phyloP scores from a whole-genome alignment of 495 filamentous ascomycete genomes.

The Daldinia caldariorum region DNA sequence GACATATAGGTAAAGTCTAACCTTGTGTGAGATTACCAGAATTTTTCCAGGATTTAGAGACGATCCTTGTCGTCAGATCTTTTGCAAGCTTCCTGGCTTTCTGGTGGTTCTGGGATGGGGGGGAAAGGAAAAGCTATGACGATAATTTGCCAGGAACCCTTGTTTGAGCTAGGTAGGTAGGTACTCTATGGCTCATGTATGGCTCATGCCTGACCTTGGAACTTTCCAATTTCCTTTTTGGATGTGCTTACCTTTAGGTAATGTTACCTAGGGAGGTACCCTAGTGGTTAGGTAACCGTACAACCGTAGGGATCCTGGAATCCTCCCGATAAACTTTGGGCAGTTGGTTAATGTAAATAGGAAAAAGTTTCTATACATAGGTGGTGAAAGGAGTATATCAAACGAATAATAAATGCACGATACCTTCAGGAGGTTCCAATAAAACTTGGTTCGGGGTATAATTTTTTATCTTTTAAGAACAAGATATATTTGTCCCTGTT shows the following conservation, averaged over 20 bases:
- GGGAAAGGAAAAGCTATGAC: slow-evolving; percentile 42
- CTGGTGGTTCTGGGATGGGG: not conserved
- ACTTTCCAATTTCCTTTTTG: slow-evolving; percentile 38
- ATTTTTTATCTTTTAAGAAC: not conserved
- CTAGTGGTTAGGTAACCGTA: not conserved
- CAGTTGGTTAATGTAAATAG: slow-evolving; percentile 13
- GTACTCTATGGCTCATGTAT: slow-evolving; percentile 7
- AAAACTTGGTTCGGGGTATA: not conserved
- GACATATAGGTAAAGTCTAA: slow-evolving; percentile 15
- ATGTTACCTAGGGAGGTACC: not conserved
- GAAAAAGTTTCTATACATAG: not conserved
- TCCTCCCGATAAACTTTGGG: slow-evolving; percentile 13
- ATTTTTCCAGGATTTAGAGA: slow-evolving; percentile 38
- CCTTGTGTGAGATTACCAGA: slow-evolving; percentile 35
- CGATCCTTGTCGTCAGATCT: slow-evolving; percentile 29
- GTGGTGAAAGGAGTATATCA: not conserved
- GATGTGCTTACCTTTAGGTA: slow-evolving; percentile 15
- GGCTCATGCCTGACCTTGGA: no score
- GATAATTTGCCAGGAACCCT: slow-evolving; percentile 33
- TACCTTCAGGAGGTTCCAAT: slow-evolving; percentile 4
- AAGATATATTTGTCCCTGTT: not conserved
- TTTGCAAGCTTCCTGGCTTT: slow-evolving; percentile 33
- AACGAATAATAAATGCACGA: slow-evolving; percentile 1
- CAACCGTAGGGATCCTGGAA: not conserved
- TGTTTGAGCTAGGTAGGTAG: slow-evolving; percentile 37